Percentiles rank a stretch among this genome's conserved stretches.
Evolutionary conservation across 2,329 filamentous ascomycete species (phyloP).

Genomic region (Myrmaecium sp.): DNA sequence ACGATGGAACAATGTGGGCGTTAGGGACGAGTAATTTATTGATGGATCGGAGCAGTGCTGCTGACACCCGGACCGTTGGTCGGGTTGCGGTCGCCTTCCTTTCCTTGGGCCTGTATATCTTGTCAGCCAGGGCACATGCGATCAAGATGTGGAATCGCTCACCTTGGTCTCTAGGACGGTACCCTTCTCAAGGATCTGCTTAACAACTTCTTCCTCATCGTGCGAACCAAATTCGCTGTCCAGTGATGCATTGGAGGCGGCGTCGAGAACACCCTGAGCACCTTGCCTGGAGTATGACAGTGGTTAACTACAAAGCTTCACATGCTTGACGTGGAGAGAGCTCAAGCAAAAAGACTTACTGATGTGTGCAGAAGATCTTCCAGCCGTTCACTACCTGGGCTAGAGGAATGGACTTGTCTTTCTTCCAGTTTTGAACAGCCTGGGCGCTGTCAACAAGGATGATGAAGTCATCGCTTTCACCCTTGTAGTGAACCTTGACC

Average conservation of each 20-base stretch:
- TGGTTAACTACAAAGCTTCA: not conserved
- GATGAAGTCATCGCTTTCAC: constrained; percentile 50
- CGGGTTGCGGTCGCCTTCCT: constrained; percentile 26
- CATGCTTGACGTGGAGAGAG: not conserved
- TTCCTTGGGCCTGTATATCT: constrained; percentile 19
- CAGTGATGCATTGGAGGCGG: constrained; percentile 55
- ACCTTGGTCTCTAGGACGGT: constrained; percentile 45
- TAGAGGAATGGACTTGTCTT: constrained; percentile 61
- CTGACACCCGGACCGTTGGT: constrained; percentile 18
- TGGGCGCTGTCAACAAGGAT: constrained; percentile 45
- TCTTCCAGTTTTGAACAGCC: constrained; percentile 64
- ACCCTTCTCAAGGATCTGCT: constrained; percentile 65
- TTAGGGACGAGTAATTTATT: too few relatives aligned
- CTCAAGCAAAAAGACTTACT: constrained; percentile 39
- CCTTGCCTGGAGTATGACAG: constrained; percentile 47
- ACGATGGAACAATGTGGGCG: too few relatives aligned
- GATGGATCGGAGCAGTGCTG: too few relatives aligned
- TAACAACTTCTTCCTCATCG: constrained; percentile 64
- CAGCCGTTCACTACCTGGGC: constrained; percentile 74
- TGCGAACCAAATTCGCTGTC: constrained; percentile 77
- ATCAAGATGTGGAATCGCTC: constrained; percentile 7
- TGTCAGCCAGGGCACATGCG: constrained; percentile 5
- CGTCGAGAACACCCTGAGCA: constrained; percentile 61
- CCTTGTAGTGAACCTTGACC: constrained; percentile 77
- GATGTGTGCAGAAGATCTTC: constrained; percentile 80